Percentiles rank a stretch among this genome's conserved stretches.
phyloP scores from a whole-genome alignment of 2,329 filamentous ascomycete species.

The Emergomyces orientalis region DNA sequence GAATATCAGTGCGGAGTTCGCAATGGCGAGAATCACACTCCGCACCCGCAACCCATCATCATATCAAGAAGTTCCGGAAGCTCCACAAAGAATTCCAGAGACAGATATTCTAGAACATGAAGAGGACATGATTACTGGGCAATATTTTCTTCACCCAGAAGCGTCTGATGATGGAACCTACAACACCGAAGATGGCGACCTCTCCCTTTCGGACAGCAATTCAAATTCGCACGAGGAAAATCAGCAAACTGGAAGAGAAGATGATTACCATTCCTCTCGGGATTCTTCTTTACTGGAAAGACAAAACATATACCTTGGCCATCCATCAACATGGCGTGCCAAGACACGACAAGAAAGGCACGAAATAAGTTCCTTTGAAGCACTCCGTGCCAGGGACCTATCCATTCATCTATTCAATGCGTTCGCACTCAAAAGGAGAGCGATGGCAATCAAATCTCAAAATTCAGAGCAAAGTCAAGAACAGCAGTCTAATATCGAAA shows the following conservation, averaged over 20 bases:
- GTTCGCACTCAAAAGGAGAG: constrained; percentile 54
- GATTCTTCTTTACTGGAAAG: constrained; percentile 8
- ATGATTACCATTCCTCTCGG: constrained; percentile 7
- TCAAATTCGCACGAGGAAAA: constrained; percentile 6
- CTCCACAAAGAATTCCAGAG: neutral
- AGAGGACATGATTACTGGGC: neutral
- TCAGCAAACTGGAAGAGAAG: neutral
- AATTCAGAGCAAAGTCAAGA: neutral
- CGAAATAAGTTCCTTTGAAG: constrained; percentile 54
- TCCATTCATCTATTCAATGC: constrained; percentile 70
- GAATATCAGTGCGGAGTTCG: neutral
- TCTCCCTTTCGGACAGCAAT: constrained; percentile 1
- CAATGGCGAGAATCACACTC: neutral
- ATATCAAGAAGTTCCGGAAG: neutral
- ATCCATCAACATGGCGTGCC: constrained; percentile 62
- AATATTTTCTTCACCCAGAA: constrained; percentile 10
- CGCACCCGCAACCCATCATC: neutral
- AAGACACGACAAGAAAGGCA: constrained; percentile 81
- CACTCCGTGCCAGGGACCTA: constrained; percentile 57
- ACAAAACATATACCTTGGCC: constrained; percentile 61
- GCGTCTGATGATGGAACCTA: constrained; percentile 23
- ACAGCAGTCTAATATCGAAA: constrained; percentile 10
- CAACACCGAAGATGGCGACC: constrained; percentile 1
- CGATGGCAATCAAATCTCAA: constrained; percentile 13
- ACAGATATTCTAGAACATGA: neutral